Base-by-base conservation (phyloP, 352 stramenopile species). In the Saprolegnia parasitica region DNA sequence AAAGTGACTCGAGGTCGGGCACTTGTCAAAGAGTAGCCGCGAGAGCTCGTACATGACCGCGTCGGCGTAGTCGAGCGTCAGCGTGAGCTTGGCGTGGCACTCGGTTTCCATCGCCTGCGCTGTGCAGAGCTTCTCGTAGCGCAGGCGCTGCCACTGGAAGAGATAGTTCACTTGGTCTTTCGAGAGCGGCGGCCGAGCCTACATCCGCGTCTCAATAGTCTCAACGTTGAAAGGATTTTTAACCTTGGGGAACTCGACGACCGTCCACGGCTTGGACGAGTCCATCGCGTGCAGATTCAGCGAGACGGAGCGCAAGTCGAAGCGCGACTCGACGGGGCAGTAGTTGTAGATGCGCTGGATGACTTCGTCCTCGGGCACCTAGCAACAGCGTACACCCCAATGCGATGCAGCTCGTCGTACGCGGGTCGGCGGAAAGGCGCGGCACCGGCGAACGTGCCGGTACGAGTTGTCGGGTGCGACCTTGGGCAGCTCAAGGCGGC, bases 21-120 rank as follows among this genome's bases (percentile, higher is more conserved):
- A 87, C 42, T 81, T 80, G 71, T 85, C 78, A n/a, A 85, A 87
- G 15, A 87, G 56, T 15, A 87, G 74, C 0, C 80, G 75, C 5
- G 73, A 71, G 10, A 84, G 57, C 64, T 87, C 80, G 47, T 77
- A 85, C 62, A 76, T 78, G 23, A 87, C 35, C 6, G 68, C 71
- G 50, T 87, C 80, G 15, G 73, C 72, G 15, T 76, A 65, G 10
- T 54, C 68, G 0, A 87, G 66, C 16, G 72, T 46, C 0, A 66
- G 35, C 13, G 65, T 56, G 60, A 86, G 80, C 2, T 60, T 52
- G 0, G 20, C 32, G 62, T 67, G 40, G 21, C 40, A 56, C 11
- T 61, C 62, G 47, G n/a, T 21, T 47, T 26, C 23, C 4, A 20
- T 16, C 68, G 26, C 0, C 56, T 68, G 11, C 40, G 29, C 4